These are phyloP conservation scores for Trametes sp. DNA, from an alignment of 1,284 basidiomycete genomes.

Conservation along the genomic window DNA sequence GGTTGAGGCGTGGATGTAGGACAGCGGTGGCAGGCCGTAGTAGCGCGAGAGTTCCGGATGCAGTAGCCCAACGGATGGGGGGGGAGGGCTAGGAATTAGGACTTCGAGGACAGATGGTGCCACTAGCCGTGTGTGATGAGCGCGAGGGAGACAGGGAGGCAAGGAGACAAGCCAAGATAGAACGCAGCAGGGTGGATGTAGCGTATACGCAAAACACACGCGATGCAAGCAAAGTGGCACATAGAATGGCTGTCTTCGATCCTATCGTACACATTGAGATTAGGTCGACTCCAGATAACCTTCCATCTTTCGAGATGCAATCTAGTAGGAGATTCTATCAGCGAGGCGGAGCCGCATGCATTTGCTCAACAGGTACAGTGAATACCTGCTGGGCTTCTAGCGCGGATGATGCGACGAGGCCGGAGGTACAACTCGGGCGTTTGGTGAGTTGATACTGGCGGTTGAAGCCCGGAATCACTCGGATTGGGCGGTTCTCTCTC, in stretches of 20 bases:
- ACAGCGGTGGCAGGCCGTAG: not conserved
- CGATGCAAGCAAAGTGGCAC: not conserved
- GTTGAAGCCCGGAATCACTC: not conserved
- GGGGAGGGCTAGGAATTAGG: not conserved
- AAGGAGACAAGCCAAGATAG: not conserved
- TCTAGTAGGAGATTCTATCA: conserved; percentile 1
- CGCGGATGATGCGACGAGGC: conserved; percentile 4
- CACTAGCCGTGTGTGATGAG: not conserved
- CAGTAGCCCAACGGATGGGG: not conserved
- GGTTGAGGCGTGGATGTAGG: not conserved
- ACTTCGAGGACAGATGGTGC: too few relatives aligned
- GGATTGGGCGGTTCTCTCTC: not conserved
- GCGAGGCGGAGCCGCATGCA: not conserved
- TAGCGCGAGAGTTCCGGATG: not conserved
- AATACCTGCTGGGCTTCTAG: conserved; percentile 1
- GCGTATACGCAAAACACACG: too few relatives aligned
- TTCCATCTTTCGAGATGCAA: not conserved
- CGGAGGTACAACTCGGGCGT: conserved; percentile 2
- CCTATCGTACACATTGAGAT: not conserved
- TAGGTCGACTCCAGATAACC: not conserved
- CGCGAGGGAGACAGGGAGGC: not conserved
- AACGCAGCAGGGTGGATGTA: too few relatives aligned
- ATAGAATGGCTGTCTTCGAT: not conserved
- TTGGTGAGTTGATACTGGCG: not conserved
- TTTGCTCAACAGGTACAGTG: not conserved